A percentile compares a stretch with the other conserved stretches of the same genome.
Conservation (phyloP, 2,329 filamentous ascomycete species). For the Cercospora canescens region DNA sequence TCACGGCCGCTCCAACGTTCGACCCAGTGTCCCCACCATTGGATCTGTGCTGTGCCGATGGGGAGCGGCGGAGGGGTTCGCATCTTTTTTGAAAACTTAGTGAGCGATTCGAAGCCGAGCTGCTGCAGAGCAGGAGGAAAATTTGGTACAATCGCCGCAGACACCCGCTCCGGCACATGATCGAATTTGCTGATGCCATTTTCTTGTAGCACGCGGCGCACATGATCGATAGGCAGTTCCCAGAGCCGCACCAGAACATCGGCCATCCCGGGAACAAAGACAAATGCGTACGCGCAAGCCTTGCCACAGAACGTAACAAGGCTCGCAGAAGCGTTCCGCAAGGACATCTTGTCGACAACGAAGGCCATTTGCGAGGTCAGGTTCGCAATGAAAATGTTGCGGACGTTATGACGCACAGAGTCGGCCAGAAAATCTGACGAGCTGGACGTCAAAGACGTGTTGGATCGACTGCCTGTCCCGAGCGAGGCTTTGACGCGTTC, state of each 20-base stretch:
- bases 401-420: constrained; percentile 84
- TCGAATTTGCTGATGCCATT: constrained; percentile 61
- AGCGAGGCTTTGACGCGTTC: constrained; percentile 53
- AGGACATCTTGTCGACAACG: constrained; percentile 85
- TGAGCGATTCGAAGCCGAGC: constrained; percentile 64
- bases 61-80: constrained; percentile 67
- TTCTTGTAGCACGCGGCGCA: constrained; percentile 71
- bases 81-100: constrained; percentile 59
- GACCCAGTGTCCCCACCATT: constrained; percentile 84
- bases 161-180: constrained; percentile 47
- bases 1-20: constrained; percentile 84
- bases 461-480: constrained; percentile 52
- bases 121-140: constrained; percentile 69
- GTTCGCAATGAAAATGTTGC: constrained; percentile 82
- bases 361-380: constrained; percentile 80
- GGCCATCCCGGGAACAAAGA: constrained; percentile 83
- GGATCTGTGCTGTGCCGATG: constrained; percentile 68
- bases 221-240: constrained; percentile 66
- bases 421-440: constrained; percentile 68
- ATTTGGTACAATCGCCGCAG: constrained; percentile 62
- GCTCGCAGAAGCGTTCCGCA: constrained; percentile 67
- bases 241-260: constrained; percentile 82
- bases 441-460: constrained; percentile 54
- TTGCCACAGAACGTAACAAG: constrained; percentile 83
- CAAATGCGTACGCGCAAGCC: constrained; percentile 88